Conservation (phyloP, 2,329 filamentous ascomycete species). For the Metarhizium anisopliae region DNA sequence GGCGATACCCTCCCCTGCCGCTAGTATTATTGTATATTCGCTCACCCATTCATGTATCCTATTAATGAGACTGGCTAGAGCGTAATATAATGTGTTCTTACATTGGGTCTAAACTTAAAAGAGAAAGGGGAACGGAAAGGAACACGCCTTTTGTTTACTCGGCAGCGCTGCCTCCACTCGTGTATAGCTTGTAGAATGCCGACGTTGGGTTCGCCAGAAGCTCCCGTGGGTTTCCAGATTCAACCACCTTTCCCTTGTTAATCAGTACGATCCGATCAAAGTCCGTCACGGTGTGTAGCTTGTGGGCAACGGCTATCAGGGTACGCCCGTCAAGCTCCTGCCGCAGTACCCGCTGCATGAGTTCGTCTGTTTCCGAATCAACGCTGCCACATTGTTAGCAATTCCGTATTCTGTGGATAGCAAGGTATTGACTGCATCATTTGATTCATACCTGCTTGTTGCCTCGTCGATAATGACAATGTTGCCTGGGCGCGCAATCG, state of each 20-base stretch:
- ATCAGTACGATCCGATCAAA: conserved; percentile 55
- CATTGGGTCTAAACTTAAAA: background rate
- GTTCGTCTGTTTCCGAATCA: conserved; percentile 22
- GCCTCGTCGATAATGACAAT: conserved; percentile 4
- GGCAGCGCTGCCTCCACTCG: conserved; percentile 1
- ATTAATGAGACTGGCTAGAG: background rate
- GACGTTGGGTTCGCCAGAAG: conserved; percentile 6
- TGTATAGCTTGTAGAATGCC: conserved; percentile 9
- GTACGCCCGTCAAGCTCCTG: conserved; percentile 35
- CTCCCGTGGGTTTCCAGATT: conserved; percentile 20
- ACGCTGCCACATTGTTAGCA: conserved; percentile 15
- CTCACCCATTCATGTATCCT: too few species aligned
- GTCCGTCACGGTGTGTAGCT: conserved; percentile 37
- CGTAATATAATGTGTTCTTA: background rate
- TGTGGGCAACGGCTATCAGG: conserved; percentile 35
- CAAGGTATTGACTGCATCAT: background rate
- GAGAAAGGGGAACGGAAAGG: background rate
- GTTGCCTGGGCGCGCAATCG: conserved; percentile 17
- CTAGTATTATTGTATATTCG: too few species aligned
- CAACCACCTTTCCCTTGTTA: conserved; percentile 53
- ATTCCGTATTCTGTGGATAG: background rate
- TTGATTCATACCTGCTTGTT: background rate
- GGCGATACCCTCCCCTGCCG: too few species aligned
- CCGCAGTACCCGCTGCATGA: conserved; percentile 23
- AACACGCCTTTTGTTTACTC: background rate